Conservation (phyloP, 805 yeast genomes). For the Pichia membranifaciens region DNA sequence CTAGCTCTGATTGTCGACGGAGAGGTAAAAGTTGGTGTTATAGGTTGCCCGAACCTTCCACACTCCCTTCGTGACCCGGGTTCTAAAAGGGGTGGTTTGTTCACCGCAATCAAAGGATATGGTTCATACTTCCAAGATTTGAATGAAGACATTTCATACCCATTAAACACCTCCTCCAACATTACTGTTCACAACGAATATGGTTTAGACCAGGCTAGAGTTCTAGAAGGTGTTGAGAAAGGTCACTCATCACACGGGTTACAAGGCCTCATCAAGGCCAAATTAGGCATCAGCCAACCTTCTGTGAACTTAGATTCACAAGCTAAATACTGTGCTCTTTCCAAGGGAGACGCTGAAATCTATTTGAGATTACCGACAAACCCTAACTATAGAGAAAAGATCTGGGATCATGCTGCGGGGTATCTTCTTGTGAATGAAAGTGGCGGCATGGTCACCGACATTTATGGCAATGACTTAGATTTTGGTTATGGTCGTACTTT, state of each 20-base stretch:
- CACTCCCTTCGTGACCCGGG: conserved; percentile 35
- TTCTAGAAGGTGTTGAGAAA: conserved; percentile 92
- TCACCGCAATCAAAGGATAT: conserved; percentile 58
- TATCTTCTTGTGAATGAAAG: conserved; percentile 79
- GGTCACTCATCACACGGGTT: conserved; percentile 90
- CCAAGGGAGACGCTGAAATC: conserved; percentile 88
- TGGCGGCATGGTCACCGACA: conserved; percentile 87
- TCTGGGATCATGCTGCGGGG: conserved; percentile 99
- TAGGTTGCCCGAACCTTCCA: conserved; percentile 92
- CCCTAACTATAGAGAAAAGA: conserved; percentile 77
- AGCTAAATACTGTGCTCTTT: conserved; percentile 88
- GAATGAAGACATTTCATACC: conserved; percentile 33
- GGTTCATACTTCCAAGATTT: conserved; percentile 59
- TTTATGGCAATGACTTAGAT: conserved; percentile 65
- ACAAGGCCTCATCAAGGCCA: conserved; percentile 66
- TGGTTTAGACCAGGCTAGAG: conserved; percentile 47
- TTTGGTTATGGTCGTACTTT: conserved; percentile 84
- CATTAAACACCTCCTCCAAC: conserved; percentile 27
- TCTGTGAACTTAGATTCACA: conserved; percentile 86
- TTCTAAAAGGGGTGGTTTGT: conserved; percentile 62
- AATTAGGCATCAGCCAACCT: conserved; percentile 51
- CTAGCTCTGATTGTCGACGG: conserved; percentile 85
- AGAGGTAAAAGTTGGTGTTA: conserved; percentile 78
- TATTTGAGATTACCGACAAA: conserved; percentile 83
- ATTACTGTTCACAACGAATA: conserved; percentile 50